Evolutionary conservation across 169 alveolate species (phyloP).

Genomic region (Plasmodium adleri): DNA sequence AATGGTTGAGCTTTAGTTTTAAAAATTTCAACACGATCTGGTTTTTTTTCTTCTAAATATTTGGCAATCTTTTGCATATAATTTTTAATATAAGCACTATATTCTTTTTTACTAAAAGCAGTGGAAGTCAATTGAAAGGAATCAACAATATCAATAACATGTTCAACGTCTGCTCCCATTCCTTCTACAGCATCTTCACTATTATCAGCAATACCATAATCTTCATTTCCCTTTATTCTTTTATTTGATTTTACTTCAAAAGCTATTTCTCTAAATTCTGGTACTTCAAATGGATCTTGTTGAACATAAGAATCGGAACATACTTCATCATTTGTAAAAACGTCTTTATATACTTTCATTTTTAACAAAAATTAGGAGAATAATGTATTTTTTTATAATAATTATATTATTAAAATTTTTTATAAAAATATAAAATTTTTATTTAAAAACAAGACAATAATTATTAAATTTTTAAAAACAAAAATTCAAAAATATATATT

Average conservation of each 20-base stretch:
- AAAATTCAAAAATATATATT: not conserved
- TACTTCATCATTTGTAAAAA: slow-evolving; percentile 93
- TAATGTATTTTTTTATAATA: not conserved
- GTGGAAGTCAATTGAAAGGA: slow-evolving; percentile 93
- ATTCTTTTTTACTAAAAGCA: slow-evolving; percentile 93
- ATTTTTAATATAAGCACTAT: slow-evolving; percentile 91
- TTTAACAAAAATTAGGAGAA: slow-evolving; percentile 14
- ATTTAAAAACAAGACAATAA: slow-evolving; percentile 27
- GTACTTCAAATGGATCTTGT: slow-evolving; percentile 89
- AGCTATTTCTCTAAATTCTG: slow-evolving; percentile 89
- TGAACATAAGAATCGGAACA: slow-evolving; percentile 93
- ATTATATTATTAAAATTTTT: slow-evolving; percentile 5
- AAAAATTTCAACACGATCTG: slow-evolving; percentile 93
- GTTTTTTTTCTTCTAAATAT: slow-evolving; percentile 90
- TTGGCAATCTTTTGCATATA: slow-evolving; percentile 91
- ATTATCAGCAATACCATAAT: slow-evolving; percentile 92
- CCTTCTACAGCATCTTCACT: slow-evolving; percentile 91
- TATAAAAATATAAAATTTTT: slow-evolving; percentile 4
- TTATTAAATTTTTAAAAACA: slow-evolving; percentile 3
- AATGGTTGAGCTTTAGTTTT: slow-evolving; percentile 91
- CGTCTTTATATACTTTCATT: slow-evolving; percentile 91
- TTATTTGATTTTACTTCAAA: slow-evolving; percentile 91
- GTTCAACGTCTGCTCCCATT: slow-evolving; percentile 89
- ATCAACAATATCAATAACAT: slow-evolving; percentile 93
- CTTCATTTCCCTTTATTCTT: slow-evolving; percentile 92